Evolutionary conservation across 768 basidiomycete genomes (phyloP), one percentile per base, ranked within the genome.

Genomic region (Lactarius hengduanensis): DNA sequence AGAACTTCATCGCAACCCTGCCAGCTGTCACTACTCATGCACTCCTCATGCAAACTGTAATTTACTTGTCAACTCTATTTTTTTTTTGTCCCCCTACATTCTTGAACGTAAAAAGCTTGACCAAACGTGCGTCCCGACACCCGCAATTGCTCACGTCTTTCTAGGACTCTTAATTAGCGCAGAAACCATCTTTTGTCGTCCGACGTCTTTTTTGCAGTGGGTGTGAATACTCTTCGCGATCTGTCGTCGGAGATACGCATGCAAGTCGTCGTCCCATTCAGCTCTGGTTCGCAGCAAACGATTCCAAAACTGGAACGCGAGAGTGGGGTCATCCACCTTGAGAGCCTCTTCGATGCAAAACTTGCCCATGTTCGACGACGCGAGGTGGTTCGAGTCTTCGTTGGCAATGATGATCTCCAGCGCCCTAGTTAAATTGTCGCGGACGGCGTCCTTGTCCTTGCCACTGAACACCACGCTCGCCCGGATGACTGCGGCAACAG

Each of bases 261-360:
- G 86, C 71, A 81, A 79, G 22, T 22, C 34, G 72, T 87, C 85
- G 6, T 73, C 69, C 83, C 83, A 84, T 63, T 82, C 77, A 7
- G 80, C 76, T 73, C 76, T 81, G 32, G 73, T 73, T 65, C 73
- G 77, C 15, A 89, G 59, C 65, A 88, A 74, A 58, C 74, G 69
- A 57, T 74, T 70, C 89, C 89, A 91, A 73, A 89, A 89, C 55
- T 76, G 75, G 77, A 79, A 88, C 1, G 87, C 89, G 76, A 86
- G 74, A 67, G 70, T 65, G 0, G 85, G 80, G 56, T 85, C 80
- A 22, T 80, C 75, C 40, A 80, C 78, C 47, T 76, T 76, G 63
- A 91, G 73, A n/a, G 85, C 80, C 9, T 80, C 78, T 16, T 71
- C 72, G 22, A 87, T 78, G 65, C 87, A 83, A 70, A 78, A 78